Evolutionary conservation across 371 early-diverging fungal genomes (phyloP), one percentile per base, ranked within the genome.

Genomic region (Coemansia sp.): DNA sequence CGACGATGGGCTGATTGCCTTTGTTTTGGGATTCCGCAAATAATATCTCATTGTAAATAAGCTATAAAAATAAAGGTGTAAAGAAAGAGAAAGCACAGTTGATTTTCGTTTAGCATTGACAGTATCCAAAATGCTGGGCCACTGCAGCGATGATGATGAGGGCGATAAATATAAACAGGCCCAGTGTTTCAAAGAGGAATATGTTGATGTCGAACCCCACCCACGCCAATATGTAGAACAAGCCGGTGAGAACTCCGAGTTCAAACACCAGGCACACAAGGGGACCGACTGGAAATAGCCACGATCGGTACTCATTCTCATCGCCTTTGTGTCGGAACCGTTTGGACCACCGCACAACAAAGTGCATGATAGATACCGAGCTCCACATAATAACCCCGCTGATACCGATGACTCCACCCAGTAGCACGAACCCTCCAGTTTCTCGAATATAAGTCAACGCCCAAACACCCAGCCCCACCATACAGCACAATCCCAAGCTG

Each of bases 271-370:
- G 72, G 13, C 88, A 83, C 67, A 85, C 77, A 18, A 87, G 73
- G 27, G 89, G 87, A 11, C 88, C 88, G 55, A 82, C 82, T 4
- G 93, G 93, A 71, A 86, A 90, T 26, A 77, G 76, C 71, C 85
- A 83, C 0, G 89, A 82, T 21, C 55, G 66, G 77, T 86, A 94
- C 10, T 85, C 87, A 0, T 71, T 37, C 16, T 62, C 53, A 11
- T 63, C 53, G 13, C 40, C 87, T 59, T 26, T 58, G 55, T 87
- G 87, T 60, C 92, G 91, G 5, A 81, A 80, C 18, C 65, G 68
- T 66, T 84, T 88, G 18, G 89, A 90, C 26, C 75, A 80, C 29
- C 94, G 88, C 83, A 94, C 89, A 1, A 89, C 86, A 62, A 87
- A 72, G 70, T 94, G 92, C 37, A 85, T 84, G 48, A 85, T 67